Evolutionary conservation across 805 yeast genomes (phyloP).

Genomic region (Candida alai): DNA sequence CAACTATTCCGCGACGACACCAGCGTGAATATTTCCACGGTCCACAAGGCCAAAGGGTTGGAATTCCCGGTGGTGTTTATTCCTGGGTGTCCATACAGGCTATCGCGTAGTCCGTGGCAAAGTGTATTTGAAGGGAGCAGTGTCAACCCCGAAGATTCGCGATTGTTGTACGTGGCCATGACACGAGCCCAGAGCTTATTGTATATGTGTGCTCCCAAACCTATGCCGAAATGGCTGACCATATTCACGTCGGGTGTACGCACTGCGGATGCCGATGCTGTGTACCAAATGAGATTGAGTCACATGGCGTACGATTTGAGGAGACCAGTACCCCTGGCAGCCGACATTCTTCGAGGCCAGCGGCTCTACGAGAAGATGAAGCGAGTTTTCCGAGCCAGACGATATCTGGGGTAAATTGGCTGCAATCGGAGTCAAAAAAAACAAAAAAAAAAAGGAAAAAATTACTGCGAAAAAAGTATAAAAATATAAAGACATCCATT

Average conservation of each 20-base stretch:
- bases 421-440: too few species aligned
- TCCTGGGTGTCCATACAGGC: conserved; percentile 10
- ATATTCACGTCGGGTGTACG: too few species aligned
- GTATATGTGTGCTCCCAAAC: conserved; percentile 25
- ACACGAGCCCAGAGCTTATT: conserved; percentile 56
- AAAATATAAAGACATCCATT: too few species aligned
- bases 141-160: conserved; percentile 17
- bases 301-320: not conserved
- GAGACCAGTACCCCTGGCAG: conserved; percentile 1
- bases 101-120: conserved; percentile 3
- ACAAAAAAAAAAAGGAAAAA: too few species aligned
- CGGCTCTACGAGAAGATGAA: not conserved
- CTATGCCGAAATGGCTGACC: not conserved
- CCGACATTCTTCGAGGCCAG: not conserved
- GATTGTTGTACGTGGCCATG: conserved; percentile 59
- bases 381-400: too few species aligned
- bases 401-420: too few species aligned
- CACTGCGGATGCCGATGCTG: too few species aligned
- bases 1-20: conserved; percentile 21
- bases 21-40: conserved; percentile 56
- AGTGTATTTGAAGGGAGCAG: not conserved
- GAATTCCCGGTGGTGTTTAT: conserved; percentile 70
- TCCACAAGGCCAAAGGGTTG: conserved; percentile 72
- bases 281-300: too few species aligned
- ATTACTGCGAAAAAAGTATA: conserved; percentile 1